Percentiles rank a stretch among this genome's conserved stretches.
phyloP scores from a whole-genome alignment of 139 green algal genomes.

The Chlamydomonas sp. region DNA sequence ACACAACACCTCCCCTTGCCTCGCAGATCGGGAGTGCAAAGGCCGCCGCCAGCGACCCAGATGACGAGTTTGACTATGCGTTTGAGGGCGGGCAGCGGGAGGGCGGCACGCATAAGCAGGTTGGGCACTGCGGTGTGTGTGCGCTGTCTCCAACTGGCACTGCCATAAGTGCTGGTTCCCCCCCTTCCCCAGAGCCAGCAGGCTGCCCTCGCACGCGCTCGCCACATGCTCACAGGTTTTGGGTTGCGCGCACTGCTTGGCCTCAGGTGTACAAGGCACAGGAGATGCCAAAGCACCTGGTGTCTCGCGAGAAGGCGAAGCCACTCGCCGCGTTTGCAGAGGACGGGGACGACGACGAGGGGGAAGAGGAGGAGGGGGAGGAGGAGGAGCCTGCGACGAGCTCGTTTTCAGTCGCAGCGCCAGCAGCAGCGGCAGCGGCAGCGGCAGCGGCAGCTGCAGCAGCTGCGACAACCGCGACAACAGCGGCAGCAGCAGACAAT shows the following conservation, averaged over 20 bases:
- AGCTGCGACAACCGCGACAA: neutral
- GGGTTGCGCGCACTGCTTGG: too few relatives aligned
- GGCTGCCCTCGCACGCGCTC: neutral
- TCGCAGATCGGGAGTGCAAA: too few relatives aligned
- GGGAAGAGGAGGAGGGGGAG: constrained; percentile 18
- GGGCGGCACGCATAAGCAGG: constrained; percentile 30
- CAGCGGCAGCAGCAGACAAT: neutral
- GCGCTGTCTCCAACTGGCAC: neutral
- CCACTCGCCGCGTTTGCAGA: constrained; percentile 12
- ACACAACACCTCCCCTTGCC: too few relatives aligned
- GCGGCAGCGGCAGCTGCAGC: constrained; percentile 9
- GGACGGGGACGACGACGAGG: constrained; percentile 14
- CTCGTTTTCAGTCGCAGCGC: too few relatives aligned
- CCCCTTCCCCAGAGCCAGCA: neutral
- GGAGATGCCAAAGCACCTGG: constrained; percentile 23
- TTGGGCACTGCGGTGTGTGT: neutral
- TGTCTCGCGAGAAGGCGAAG: constrained; percentile 28
- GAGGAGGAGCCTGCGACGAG: neutral
- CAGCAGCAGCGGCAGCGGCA: neutral
- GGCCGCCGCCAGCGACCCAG: neutral
- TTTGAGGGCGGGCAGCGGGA: constrained; percentile 26
- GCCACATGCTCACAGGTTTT: neutral
- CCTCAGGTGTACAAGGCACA: constrained; percentile 31
- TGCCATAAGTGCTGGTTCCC: neutral
- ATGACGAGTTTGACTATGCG: constrained; percentile 32